Percentiles rank a stretch among this genome's conserved stretches.
These are phyloP conservation scores for Puccinia horiana DNA, from an alignment of 1,284 basidiomycete genomes.

Conservation along the genomic window DNA sequence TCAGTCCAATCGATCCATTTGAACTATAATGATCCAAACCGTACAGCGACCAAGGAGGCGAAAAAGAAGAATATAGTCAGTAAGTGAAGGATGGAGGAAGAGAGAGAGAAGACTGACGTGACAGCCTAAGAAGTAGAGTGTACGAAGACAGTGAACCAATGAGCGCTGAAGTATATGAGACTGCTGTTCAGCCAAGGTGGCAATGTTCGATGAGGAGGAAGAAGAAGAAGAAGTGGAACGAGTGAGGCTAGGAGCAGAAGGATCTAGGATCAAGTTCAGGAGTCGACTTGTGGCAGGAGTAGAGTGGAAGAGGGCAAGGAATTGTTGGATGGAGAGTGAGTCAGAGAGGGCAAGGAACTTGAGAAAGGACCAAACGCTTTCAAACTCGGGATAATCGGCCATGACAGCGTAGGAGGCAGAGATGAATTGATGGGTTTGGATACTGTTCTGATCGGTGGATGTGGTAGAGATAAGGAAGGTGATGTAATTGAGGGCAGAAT, in stretches of 20 bases:
- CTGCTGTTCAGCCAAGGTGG: conserved; percentile 19
- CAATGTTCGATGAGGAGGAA: background rate
- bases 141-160: background rate
- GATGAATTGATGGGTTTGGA: background rate
- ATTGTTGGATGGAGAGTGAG: background rate
- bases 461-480: background rate
- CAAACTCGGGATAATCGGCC: conserved; percentile 1
- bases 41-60: background rate
- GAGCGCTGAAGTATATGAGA: background rate
- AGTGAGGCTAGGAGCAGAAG: background rate
- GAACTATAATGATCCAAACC: background rate
- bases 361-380: conserved; percentile 14
- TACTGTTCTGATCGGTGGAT: background rate
- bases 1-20: background rate
- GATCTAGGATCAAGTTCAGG: background rate
- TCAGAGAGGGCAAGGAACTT: background rate
- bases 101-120: conserved; percentile 22
- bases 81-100: background rate
- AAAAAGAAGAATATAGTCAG: background rate
- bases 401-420: background rate
- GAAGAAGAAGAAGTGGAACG: background rate
- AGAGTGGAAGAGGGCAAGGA: background rate
- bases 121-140: conserved; percentile 24
- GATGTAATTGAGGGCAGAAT: conserved; percentile 37
- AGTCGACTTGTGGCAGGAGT: background rate